Conservation (phyloP, 768 basidiomycete genomes). For the Leucosporidium scottii region DNA sequence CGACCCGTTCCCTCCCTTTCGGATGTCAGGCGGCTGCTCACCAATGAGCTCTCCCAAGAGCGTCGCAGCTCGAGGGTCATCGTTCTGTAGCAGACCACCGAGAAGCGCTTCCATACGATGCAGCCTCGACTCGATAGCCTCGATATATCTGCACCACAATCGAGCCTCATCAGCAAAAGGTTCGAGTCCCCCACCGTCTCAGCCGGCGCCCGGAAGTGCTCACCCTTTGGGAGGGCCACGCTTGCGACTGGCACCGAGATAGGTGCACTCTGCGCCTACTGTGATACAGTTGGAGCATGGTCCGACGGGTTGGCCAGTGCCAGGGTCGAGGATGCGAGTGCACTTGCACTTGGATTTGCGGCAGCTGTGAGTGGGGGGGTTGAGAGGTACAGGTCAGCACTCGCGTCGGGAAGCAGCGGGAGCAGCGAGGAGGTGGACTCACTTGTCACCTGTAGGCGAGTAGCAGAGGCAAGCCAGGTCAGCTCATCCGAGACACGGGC, state of each 20-base stretch:
- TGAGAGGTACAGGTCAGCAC: not conserved
- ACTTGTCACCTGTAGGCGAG: conserved; percentile 11
- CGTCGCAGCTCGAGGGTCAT: conserved; percentile 46
- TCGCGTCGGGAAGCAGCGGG: not conserved
- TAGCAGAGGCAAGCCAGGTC: not conserved
- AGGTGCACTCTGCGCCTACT: conserved; percentile 34
- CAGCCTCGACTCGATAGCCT: conserved; percentile 81
- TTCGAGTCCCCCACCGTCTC: conserved; percentile 34
- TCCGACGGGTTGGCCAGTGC: conserved; percentile 42
- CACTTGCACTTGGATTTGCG: conserved; percentile 33
- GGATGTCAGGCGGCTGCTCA: not conserved
- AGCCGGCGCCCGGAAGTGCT: conserved; percentile 52
- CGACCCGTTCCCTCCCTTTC: not conserved
- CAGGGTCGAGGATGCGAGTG: conserved; percentile 21
- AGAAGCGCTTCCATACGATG: conserved; percentile 86
- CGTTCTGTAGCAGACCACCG: conserved; percentile 65
- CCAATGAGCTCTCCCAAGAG: conserved; percentile 41
- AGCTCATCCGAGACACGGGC: not conserved
- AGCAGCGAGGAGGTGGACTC: not conserved
- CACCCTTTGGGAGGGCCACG: conserved; percentile 27
- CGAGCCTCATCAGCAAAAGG: conserved; percentile 64
- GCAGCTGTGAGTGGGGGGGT: conserved; percentile 11
- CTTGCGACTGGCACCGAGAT: conserved; percentile 36
- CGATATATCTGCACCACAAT: conserved; percentile 93
- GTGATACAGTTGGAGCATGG: conserved; percentile 23